Evolutionary conservation across 2,329 filamentous ascomycete genomes (phyloP), one percentile per base, ranked within the genome.

Genomic region (Didymella glomerata): DNA sequence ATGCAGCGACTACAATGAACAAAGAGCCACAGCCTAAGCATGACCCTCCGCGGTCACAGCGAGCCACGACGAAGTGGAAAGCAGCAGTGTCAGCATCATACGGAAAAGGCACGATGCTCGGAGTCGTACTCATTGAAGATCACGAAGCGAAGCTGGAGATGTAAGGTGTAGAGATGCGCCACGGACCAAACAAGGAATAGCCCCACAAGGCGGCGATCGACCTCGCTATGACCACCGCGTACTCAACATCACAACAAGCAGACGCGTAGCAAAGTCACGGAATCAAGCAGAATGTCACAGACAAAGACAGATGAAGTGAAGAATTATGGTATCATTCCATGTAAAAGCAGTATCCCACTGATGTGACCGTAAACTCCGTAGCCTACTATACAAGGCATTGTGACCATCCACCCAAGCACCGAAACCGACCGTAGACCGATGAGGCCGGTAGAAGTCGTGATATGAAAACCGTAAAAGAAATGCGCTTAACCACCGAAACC

Each of bases 401-500:
- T 73, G 66, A 73, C 69, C 68, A 71, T 71, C 68, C 71, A 67
- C 68, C 68, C 65, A 65, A 71, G 70, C 70, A 72, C 73, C 91
- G 91, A 61, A 87, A 83, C 56, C 92, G 81, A 41, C 85, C 89
- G 69, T 87, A 85, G 68, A 76, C 62, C 67, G 61, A 64, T 64
- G 58, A 60, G 62, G 65, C 58, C 64, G 65, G 66, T 65, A 68
- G 61, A 71, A 75, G 67, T 75, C 71, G 69, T 76, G 68, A 75
- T 68, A 69, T 68, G 70, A 75, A 74, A 75, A 71, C 60, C 67
- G 63, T 69, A 65, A 70, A 69, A 60, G 47, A 54, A 65, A 63
- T 58, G 54, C 68, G 73, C 67, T 88, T 91, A 94, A 86, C 90
- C 91, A 86, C 91, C 91, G 86, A 93, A 93, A 84, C 91, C 90